A percentile compares a stretch with the other conserved stretches of the same genome.
Conservation (phyloP, 306 rosid species). For the Mimosa bimucronata region DNA sequence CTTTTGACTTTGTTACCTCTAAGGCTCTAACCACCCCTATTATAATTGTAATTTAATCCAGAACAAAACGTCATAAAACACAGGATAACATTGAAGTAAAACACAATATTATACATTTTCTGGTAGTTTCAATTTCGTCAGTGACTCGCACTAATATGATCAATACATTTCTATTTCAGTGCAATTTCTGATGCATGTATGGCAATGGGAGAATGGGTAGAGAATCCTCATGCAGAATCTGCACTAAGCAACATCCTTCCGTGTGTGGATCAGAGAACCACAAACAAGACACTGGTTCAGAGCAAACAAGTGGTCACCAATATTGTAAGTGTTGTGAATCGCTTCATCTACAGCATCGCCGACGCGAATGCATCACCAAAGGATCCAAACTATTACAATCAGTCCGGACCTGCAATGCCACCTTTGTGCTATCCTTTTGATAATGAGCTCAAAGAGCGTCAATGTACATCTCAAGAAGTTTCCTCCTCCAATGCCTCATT, state of each 20-base stretch:
- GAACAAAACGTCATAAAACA: not conserved
- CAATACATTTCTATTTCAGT: constrained; percentile 45
- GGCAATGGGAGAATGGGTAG: constrained; percentile 96
- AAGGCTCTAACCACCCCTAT: not conserved
- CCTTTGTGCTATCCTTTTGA: constrained; percentile 85
- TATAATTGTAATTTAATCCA: not conserved
- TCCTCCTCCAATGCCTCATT: constrained; percentile 67
- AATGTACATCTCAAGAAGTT: constrained; percentile 76
- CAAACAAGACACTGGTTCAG: constrained; percentile 76
- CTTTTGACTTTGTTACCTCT: not conserved
- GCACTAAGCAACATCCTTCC: constrained; percentile 89
- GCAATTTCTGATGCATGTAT: constrained; percentile 83
- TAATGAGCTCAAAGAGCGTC: constrained; percentile 52
- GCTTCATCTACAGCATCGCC: constrained; percentile 66
- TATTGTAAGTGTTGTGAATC: constrained; percentile 70
- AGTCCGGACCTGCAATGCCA: constrained; percentile 85
- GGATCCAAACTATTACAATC: constrained; percentile 59
- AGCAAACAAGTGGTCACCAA: constrained; percentile 72
- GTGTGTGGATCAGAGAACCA: constrained; percentile 81
- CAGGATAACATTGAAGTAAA: not conserved
- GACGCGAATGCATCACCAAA: constrained; percentile 56
- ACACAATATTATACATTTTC: not conserved
- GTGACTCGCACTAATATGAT: not conserved
- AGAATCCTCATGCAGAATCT: constrained; percentile 82
- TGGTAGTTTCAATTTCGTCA: not conserved